phyloP scores from a whole-genome alignment of 257 asterid species.

The Solanum dulcamara region DNA sequence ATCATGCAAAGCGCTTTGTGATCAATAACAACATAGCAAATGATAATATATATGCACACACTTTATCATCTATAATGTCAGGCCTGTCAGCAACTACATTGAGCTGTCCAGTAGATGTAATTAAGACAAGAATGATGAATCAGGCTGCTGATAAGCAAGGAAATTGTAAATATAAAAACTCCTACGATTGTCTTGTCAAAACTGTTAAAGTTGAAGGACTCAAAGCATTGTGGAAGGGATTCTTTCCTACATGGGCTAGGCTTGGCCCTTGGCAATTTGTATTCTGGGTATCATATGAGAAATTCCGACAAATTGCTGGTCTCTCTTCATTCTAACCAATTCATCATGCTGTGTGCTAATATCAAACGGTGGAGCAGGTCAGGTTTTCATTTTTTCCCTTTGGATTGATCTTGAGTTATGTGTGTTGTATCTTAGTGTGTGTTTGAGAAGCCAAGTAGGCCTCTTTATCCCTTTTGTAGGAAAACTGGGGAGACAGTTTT shows the following conservation, averaged over 20 bases:
- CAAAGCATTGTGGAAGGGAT: constrained; percentile 77
- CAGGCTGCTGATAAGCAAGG: constrained; percentile 24
- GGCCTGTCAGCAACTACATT: constrained; percentile 65
- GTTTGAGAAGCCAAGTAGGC: not conserved
- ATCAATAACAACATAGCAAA: constrained; percentile 36
- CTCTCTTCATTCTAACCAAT: constrained; percentile 44
- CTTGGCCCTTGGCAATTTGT: constrained; percentile 98
- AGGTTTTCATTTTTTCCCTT: not conserved
- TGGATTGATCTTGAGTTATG: not conserved
- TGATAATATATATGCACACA: constrained; percentile 75
- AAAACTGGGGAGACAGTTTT: not conserved
- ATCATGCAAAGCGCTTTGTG: constrained; percentile 60
- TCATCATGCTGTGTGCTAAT: not conserved
- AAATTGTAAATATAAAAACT: constrained; percentile 31
- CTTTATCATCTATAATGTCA: constrained; percentile 62
- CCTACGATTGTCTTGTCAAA: constrained; percentile 62
- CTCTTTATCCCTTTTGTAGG: not conserved
- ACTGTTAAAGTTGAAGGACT: constrained; percentile 69
- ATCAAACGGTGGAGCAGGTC: not conserved
- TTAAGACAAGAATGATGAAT: constrained; percentile 84
- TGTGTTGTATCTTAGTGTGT: not conserved
- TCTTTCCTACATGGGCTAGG: constrained; percentile 91
- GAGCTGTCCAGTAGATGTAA: constrained; percentile 88
- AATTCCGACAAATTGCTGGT: constrained; percentile 53
- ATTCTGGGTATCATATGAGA: constrained; percentile 86